Percentiles rank a stretch among this genome's conserved stretches.
phyloP scores from a whole-genome alignment of 805 yeast species.

The Candida qinlingensis region DNA sequence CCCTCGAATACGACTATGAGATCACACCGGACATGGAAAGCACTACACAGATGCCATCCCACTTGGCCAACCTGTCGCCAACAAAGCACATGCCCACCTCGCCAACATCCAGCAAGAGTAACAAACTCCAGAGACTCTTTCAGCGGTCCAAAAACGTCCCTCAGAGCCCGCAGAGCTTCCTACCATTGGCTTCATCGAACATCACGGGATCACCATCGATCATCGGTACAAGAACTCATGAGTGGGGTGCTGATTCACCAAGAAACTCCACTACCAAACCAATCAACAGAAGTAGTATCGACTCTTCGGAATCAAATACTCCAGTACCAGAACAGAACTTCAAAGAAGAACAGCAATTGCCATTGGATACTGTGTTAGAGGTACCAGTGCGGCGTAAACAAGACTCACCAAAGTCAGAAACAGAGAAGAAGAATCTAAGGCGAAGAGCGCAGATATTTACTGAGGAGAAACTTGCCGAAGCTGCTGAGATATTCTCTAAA shows the following conservation, averaged over 20 bases:
- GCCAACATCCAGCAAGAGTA: slow-evolving; percentile 8
- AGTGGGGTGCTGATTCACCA: slow-evolving; percentile 35
- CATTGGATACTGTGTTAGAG: neutral
- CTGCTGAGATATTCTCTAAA: slow-evolving; percentile 6
- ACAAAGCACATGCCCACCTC: neutral
- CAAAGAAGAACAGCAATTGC: neutral
- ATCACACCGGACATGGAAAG: neutral
- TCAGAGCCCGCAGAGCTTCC: slow-evolving; percentile 9
- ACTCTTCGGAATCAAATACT: neutral
- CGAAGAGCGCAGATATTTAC: slow-evolving; percentile 24
- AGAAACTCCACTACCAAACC: neutral
- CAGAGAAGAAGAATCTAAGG: slow-evolving; percentile 15
- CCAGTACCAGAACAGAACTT: too few relatives aligned
- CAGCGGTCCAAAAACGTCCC: slow-evolving; percentile 19
- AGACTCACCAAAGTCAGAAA: neutral
- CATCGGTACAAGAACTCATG: slow-evolving; percentile 44
- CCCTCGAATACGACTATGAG: slow-evolving; percentile 1
- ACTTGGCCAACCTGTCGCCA: neutral
- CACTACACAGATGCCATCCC: neutral
- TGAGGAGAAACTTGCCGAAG: slow-evolving; percentile 9
- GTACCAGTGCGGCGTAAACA: neutral
- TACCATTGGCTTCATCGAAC: slow-evolving; percentile 12
- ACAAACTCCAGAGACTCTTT: slow-evolving; percentile 23
- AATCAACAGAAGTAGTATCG: neutral
- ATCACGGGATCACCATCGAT: slow-evolving; percentile 29